phyloP scores from a whole-genome alignment of 768 basidiomycete species.

The Podaxis sp. region DNA sequence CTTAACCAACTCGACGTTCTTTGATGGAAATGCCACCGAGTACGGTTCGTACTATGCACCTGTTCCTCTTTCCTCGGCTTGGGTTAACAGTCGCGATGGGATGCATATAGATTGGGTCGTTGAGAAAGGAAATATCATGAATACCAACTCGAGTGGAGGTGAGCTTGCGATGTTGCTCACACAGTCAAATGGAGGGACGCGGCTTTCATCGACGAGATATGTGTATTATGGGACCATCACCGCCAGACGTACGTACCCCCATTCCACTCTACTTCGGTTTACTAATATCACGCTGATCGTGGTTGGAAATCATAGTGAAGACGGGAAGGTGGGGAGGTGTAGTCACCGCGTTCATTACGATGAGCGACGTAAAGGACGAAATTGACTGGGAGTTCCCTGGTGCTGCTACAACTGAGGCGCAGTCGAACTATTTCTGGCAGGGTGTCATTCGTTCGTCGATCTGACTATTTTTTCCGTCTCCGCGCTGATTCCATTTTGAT shows the following conservation, averaged over 20 bases:
- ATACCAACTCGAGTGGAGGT: slow-evolving; percentile 59
- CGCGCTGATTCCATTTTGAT: neutral
- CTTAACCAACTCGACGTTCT: slow-evolving; percentile 62
- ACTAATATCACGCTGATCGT: neutral
- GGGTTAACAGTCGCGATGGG: neutral
- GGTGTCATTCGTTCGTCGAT: slow-evolving; percentile 57
- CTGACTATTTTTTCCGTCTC: neutral
- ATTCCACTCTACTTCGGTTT: neutral
- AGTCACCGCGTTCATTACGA: slow-evolving; percentile 83
- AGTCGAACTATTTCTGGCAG: slow-evolving; percentile 84
- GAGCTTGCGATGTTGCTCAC: slow-evolving; percentile 71
- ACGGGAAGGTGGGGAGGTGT: slow-evolving; percentile 80
- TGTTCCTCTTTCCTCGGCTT: neutral
- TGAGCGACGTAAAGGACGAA: slow-evolving; percentile 83
- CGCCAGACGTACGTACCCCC: slow-evolving; percentile 44
- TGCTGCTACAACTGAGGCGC: slow-evolving; percentile 56
- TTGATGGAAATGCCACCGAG: slow-evolving; percentile 70
- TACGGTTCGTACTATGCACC: slow-evolving; percentile 46
- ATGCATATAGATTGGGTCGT: slow-evolving; percentile 62
- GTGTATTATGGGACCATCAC: slow-evolving; percentile 81
- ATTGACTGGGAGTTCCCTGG: slow-evolving; percentile 90
- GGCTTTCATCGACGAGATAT: slow-evolving; percentile 77
- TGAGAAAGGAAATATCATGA: slow-evolving; percentile 65
- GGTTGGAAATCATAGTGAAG: slow-evolving; percentile 50
- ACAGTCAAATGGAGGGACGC: slow-evolving; percentile 71